Conservation (phyloP, 441 rosid genomes). For the Gossypium lobatum region DNA sequence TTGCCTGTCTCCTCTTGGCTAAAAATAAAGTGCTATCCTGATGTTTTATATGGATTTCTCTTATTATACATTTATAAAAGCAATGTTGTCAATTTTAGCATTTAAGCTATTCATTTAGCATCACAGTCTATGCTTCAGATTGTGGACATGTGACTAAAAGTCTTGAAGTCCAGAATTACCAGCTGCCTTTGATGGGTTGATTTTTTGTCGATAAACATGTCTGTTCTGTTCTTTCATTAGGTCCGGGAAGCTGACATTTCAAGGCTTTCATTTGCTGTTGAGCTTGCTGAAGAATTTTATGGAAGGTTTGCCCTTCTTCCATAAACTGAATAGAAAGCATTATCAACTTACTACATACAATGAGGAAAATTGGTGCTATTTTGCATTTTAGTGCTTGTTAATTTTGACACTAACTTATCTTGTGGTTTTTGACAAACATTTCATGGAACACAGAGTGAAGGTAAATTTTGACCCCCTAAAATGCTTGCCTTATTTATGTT, state of each 20-base stretch:
- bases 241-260: constrained; percentile 98
- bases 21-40: not conserved
- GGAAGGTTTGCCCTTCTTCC: constrained; percentile 62
- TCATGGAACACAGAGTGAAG: constrained; percentile 73
- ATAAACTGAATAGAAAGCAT: constrained; percentile 18
- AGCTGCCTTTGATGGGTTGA: constrained; percentile 13
- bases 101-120: not conserved
- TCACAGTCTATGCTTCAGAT: constrained; percentile 1
- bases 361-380: constrained; percentile 10
- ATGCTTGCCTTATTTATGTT: constrained; percentile 16
- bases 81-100: not conserved
- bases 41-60: not conserved
- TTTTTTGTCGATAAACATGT: constrained; percentile 13
- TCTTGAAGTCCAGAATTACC: constrained; percentile 3
- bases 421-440: constrained; percentile 28
- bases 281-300: constrained; percentile 98
- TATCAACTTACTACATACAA: not conserved
- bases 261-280: constrained; percentile 95
- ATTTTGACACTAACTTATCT: constrained; percentile 36
- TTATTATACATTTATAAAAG: not conserved
- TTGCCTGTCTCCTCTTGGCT: not conserved
- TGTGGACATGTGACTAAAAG: not conserved
- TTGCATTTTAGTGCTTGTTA: constrained; percentile 8
- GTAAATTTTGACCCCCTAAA: constrained; percentile 37
- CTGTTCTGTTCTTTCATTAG: constrained; percentile 38